Evolutionary conservation across 2,329 filamentous ascomycete species (phyloP), one percentile per base, ranked within the genome.

Genomic region (Diaporthe velutina): DNA sequence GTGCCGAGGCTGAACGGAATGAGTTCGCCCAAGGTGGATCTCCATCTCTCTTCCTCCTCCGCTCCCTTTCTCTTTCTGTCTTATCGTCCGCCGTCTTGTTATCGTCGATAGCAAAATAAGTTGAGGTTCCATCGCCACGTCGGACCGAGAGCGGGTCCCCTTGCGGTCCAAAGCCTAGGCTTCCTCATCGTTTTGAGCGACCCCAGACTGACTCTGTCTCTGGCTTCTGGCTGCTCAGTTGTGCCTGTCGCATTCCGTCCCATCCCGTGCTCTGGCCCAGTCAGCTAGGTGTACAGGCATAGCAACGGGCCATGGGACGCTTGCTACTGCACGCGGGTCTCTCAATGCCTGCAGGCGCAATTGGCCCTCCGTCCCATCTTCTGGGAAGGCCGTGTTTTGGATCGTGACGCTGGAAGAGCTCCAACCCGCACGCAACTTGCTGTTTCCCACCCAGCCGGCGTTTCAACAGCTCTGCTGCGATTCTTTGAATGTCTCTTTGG

Each of bases 91-190:
- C 33, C 9, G 33, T 50, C 48, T 54, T 40, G n/a, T 68, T 54
- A 68, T 68, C 64, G 64, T 54, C 45, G 28, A 40, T 40, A 40
- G 19, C 40, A 8, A 40, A 67, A 40, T 40, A 68, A 68, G 33
- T 54, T 50, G 64, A 68, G 45, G 64, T 52, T 54, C 64, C 64
- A 68, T 54, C 48, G 45, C 64, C 64, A 68, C 48, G 64, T 67
- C 45, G 64, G 64, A 67, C 45, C 64, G 45, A 67, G 64, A 40
- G 64, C 45, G 64, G 64, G 64, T 38, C 64, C 30, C 22, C 22
- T 22, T 50, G 45, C 33, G 22, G 45, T 28, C 40, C 25, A 67
- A 25, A 67, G 30, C 45, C 64, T 38, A 25, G 45, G 64, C 42
- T 25, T 52, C 61, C 61, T 67, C 61, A 52, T 52, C 61, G 30